Conservation (phyloP, 2,329 filamentous ascomycete species). For the Verticillium albo-atrum region DNA sequence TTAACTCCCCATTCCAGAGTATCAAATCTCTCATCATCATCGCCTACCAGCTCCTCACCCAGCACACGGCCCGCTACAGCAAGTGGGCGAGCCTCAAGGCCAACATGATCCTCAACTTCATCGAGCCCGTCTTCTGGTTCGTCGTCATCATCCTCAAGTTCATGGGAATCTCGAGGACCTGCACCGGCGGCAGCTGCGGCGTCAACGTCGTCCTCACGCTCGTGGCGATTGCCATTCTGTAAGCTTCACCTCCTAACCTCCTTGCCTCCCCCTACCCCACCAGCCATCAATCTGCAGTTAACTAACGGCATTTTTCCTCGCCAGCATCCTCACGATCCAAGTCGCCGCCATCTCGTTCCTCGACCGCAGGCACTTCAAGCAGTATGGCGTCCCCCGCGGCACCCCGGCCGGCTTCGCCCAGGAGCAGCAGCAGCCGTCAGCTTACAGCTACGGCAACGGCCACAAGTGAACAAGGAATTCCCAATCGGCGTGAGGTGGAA, state of each 20-base stretch:
- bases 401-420: neutral
- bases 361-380: neutral
- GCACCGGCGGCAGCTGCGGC: conserved; percentile 8
- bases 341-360: neutral
- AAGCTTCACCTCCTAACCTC: neutral
- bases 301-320: too few relatives aligned
- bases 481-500: too few relatives aligned
- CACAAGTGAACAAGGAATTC: neutral
- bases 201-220: conserved; percentile 1
- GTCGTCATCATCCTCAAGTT: conserved; percentile 18
- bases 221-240: neutral
- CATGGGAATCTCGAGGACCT: conserved; percentile 3
- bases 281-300: too few relatives aligned
- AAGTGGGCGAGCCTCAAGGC: conserved; percentile 35
- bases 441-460: neutral
- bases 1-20: conserved; percentile 11
- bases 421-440: neutral
- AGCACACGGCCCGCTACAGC: conserved; percentile 23
- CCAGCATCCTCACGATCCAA: neutral
- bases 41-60: conserved; percentile 32
- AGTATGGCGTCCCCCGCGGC: neutral
- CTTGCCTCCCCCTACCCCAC: neutral
- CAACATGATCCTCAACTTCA: conserved; percentile 31
- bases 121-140: conserved; percentile 38
- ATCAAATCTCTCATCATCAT: conserved; percentile 35